Base-by-base conservation (phyloP, 345 rosid genomes). In the Moringa oleifera region DNA sequence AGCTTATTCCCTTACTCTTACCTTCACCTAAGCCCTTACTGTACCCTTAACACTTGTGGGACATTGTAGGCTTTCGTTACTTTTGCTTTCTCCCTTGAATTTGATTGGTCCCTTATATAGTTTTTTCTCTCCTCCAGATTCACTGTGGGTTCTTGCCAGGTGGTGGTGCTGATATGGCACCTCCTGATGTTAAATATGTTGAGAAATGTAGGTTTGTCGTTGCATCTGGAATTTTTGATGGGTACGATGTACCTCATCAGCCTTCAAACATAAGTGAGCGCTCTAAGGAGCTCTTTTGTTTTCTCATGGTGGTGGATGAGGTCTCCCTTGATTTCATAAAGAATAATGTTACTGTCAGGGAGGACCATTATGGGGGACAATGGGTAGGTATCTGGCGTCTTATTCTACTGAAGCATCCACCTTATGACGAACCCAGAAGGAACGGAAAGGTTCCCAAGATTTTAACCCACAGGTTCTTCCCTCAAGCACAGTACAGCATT, bases 331-430 rank as follows among this genome's bases (percentile, higher is more conserved):
- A 74, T 53, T 89, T 89, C 77, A 76, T 95, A 22, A 80, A 67
- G 56, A 63, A 66, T 68, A 95, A 91, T 72, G 79, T 77, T 55
- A 87, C 93, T 45, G 67, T 88, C 23, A 80, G 68, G 69, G 74
- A 85, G 59, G 99, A 90, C 73, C 67, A n/a, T 19, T 51, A 75
- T 1, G 86, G 95, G 55, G 94, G 99, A 50, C 60, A 55, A 53
- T 95, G 99, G 97, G 91, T 87, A 61, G 99, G 96, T 64, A 73
- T 95, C 41, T 95, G 99, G 99, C 93, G 91, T 55, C 88, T 95
- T 16, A 65, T 95, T 69, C 85, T 81, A n/a, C 78, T 91, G 61
- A 89, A 80, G 85, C 71, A 80, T 67, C 90, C 82, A 23, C 97
- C 97, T 18, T 95, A 87, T 69, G 97, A 91, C 70, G 99, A 95